Base-by-base conservation (phyloP, 345 rosid genomes). In the Eucalyptus sp. region DNA sequence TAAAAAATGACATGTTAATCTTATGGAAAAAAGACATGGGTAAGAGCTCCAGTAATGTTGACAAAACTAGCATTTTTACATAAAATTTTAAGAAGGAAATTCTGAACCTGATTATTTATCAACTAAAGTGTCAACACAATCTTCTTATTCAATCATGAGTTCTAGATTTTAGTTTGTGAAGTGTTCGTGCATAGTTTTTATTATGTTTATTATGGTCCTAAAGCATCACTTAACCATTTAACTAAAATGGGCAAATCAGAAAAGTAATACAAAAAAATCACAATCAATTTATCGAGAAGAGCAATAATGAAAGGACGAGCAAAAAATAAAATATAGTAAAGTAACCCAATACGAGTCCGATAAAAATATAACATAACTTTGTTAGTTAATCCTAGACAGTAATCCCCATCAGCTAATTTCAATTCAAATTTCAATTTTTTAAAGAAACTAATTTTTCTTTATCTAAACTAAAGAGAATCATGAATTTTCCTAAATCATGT, bases 141-240 rank as follows among this genome's bases (percentile, higher is more conserved):
- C 12, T 56, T 56, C 3, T 56, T 56, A 56, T 56, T 56, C 62
- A 56, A 56, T 56, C 2, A 9, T 22, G 62, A 56, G 0, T 22
- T 24, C 27, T 22, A 9, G 62, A 24, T 56, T 24, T 24, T 22
- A 24, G 3, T 4, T 0, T 22, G 12, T 24, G 11, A 56, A 56
- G 62, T 4, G 13, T 22, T 24, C 27, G 0, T 8, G 0, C 60
- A 4, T 17, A 0, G 27, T 22, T 8, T 0, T 54, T 54, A 8
- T 54, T 20, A 22, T 54, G 11, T 54, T 54, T 8, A 56, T 9
- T 56, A 9, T 56, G 29, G 12, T 10, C 2, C 29, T 56, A 56
- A 56, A 56, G 3, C 62, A 0, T 56, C 1, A 56, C 27, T 56
- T 24, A 56, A 24, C 12, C 29, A 56, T 56, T 56, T 56, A 56